Base-by-base conservation (phyloP, 2,329 filamentous ascomycete species). In the Scedosporium dehoogii region DNA sequence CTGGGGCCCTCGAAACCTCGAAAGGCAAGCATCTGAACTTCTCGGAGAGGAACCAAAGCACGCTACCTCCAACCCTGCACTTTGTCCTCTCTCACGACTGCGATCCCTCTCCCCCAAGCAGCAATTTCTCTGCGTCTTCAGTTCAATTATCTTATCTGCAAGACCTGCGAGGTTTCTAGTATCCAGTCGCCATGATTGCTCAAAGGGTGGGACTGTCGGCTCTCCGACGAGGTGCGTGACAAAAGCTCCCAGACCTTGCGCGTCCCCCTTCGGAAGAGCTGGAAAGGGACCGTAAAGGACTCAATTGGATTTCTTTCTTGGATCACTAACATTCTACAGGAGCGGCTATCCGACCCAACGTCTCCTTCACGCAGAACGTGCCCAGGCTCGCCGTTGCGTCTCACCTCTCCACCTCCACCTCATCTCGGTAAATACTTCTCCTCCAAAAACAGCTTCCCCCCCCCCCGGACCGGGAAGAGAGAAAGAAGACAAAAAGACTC, bases 151-250 rank as follows among this genome's bases (percentile, higher is more conserved):
- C 44, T 56, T 5, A 33, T n/a, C 58, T 33, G 53, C 57, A 58
- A 21, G 16, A 27, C 53, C 53, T 27, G 60, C 64, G 59, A 21
- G 62, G 7, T 44, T 25, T 61, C 55, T 56, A 44, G 14, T 42
- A 18, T 60, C 59, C 64, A 62, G 67, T 67, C 70, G 74, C 68
- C 53, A 86, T 86, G 83, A 81, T 79, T 72, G 78, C 80, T 70
- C 80, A 82, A 69, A 76, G 82, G 76, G 77, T 83, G 70, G 83
- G 82, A 73, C 71, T 84, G 68, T 78, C 80, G 75, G 82, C 82
- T 73, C 74, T 85, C 72, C 81, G 82, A 73, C 79, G 82, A 81
- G 79, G 83, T 85, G 73, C 69, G 78, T 70, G 58, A 61, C 60
- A 51, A 60, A 44, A 18, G 51, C n/a, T 21, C 41, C 62, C 62